These are phyloP conservation scores for Colletotrichum trifolii DNA, from an alignment of 2,329 filamentous ascomycete species.

Conservation along the genomic window DNA sequence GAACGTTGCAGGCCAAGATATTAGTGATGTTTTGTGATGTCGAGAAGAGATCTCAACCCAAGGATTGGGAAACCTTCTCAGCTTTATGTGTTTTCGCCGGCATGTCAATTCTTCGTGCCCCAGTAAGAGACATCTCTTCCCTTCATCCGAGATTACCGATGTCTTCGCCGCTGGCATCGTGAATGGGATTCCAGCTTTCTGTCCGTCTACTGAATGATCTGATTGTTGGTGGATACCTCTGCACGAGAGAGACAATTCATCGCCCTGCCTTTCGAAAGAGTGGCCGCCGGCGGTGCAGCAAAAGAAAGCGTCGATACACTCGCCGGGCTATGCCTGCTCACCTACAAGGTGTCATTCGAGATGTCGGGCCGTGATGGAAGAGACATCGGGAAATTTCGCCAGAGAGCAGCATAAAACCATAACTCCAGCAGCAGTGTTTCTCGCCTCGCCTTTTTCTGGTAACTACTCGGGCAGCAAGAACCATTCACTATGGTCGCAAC, in stretches of 20 bases:
- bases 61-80: too few relatives aligned
- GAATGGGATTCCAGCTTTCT: neutral
- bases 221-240: conserved; percentile 11
- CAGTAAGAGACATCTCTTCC: neutral
- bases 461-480: neutral
- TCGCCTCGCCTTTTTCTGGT: neutral
- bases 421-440: neutral
- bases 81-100: too few relatives aligned
- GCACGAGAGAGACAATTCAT: conserved; percentile 19
- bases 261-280: conserved; percentile 11
- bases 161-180: neutral
- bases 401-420: conserved; percentile 9
- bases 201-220: neutral
- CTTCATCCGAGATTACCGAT: conserved; percentile 4
- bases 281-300: conserved; percentile 17
- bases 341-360: conserved; percentile 2
- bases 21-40: conserved; percentile 5
- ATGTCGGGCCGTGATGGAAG: neutral
- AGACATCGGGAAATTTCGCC: neutral
- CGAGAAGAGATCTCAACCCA: neutral
- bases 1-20: neutral
- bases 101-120: too few relatives aligned
- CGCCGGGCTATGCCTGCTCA: conserved; percentile 7
- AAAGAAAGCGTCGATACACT: conserved; percentile 15
- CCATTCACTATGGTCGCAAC: conserved; percentile 39